A percentile compares a stretch with the other conserved stretches of the same genome.
phyloP scores from a whole-genome alignment of 169 alveolate genomes.

The Sarcocystis neurona region DNA sequence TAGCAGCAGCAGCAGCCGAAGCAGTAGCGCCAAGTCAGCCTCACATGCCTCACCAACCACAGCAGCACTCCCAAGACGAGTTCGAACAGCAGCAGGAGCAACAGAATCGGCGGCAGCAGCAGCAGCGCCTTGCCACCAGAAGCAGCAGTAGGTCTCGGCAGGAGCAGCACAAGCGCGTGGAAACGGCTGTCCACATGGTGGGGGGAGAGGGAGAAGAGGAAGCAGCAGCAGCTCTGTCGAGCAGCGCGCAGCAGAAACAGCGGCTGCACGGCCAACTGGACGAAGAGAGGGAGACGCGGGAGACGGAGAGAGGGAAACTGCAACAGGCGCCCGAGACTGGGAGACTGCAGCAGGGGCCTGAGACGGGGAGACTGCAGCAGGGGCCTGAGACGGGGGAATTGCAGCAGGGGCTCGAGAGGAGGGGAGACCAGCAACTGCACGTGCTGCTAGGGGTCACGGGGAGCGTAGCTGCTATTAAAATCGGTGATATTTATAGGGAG shows the following conservation, averaged over 20 bases:
- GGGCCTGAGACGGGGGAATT: not conserved
- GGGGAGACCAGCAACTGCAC: not conserved
- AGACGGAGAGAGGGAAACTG: not conserved
- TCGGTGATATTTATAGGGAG: constrained; percentile 1
- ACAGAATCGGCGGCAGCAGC: too few species aligned
- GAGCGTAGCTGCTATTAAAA: constrained; percentile 57
- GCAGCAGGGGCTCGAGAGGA: not conserved
- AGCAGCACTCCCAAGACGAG: too few species aligned
- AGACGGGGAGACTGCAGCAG: not conserved
- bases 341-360: not conserved
- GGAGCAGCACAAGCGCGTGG: too few species aligned
- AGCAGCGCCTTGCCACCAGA: too few species aligned
- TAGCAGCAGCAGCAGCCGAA: too few species aligned
- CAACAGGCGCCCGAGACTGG: not conserved
- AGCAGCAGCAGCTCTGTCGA: not conserved
- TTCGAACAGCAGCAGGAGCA: too few species aligned
- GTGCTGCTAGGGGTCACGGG: constrained; percentile 62
- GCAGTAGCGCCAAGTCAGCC: too few species aligned
- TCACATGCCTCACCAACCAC: too few species aligned
- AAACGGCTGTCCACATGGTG: too few species aligned
- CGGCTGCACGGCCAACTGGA: not conserved
- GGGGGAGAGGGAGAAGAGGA: not conserved
- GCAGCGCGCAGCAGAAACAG: not conserved
- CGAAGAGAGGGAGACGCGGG: not conserved
- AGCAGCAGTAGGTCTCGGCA: too few species aligned